Percentiles rank a stretch among this genome's conserved stretches.
phyloP scores from a whole-genome alignment of 768 basidiomycete genomes.

The Royoungia palumana region DNA sequence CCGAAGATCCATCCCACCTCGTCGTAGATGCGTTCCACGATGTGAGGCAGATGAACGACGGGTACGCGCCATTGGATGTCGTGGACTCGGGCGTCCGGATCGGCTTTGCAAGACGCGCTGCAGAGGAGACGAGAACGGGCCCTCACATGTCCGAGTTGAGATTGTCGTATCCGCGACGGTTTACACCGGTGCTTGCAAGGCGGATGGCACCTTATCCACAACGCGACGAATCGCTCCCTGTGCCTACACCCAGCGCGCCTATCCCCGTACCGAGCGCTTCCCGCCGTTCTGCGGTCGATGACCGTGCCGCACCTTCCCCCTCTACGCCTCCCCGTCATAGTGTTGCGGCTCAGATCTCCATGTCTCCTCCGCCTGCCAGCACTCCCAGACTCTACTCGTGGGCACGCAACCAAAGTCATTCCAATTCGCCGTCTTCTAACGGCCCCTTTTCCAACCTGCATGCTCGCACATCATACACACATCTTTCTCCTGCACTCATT shows the following conservation, averaged over 20 bases:
- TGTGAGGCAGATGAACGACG: conserved; percentile 22
- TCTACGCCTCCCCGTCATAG: conserved; percentile 33
- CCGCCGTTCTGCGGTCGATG: conserved; percentile 23
- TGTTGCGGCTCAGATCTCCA: conserved; percentile 25
- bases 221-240: conserved; percentile 6
- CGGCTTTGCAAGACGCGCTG: conserved; percentile 20
- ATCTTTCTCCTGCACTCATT: conserved; percentile 46
- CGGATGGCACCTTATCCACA: conserved; percentile 1
- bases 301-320: conserved; percentile 17
- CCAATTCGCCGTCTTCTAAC: conserved; percentile 36
- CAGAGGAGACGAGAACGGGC: conserved; percentile 8
- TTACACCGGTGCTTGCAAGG: not conserved
- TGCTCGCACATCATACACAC: conserved; percentile 58
- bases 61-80: not conserved
- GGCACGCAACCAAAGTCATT: conserved; percentile 35
- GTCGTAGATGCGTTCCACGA: conserved; percentile 36
- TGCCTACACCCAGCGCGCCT: conserved; percentile 25
- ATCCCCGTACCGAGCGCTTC: conserved; percentile 29
- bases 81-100: conserved; percentile 19
- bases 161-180: conserved; percentile 3
- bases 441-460: conserved; percentile 54
- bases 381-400: conserved; percentile 60
- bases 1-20: conserved; percentile 41
- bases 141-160: conserved; percentile 1
- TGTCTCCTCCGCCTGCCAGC: conserved; percentile 53